Base-by-base conservation (phyloP, 805 yeast species). In the Saturnispora hagleri region DNA sequence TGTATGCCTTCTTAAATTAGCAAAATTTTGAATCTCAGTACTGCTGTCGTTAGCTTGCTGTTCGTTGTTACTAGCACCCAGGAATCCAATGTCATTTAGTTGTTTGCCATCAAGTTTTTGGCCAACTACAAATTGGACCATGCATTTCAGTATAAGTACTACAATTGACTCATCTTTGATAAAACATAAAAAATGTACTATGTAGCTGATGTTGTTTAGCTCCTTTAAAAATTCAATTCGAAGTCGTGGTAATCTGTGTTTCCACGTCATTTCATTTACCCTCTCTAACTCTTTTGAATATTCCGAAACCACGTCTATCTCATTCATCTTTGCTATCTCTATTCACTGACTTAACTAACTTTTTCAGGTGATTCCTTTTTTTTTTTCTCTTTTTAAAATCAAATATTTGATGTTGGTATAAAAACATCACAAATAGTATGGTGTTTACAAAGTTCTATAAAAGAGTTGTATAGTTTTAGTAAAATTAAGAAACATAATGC, bases 91-190 rank as follows among this genome's bases (percentile, higher is more conserved):
- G 15, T 42, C 36, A 7, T 34, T 20, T 17, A 42, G 17, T 10
- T 41, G 34, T 33, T 43, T 41, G 5, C 18, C 46, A 6, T 31
- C 51, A 24, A 48, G 18, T n/a, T 20, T 42, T 9, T 42, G 31
- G 3, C 51, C 51, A 7, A 48, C 42, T 7, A 48, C 26, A 15
- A 48, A 36, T 34, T 48, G 51, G 18, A 42, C 33, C 3, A 48
- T 13, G 34, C 46, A 48, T 31, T 48, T 48, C 24, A 42, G 12
- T 22, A 48, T 22, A 7, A 48, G 28, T 9, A 51, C 33, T 3
- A 55, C 15, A 5, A 55, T 15, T 7, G 57, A 55, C 43, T 52
- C 57, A 45, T 55, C 57, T 35, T 42, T 47, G 3, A 46, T 27
- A n/a, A 50, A 55, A 36, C 47, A 35, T 36, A 55, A 22, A 12